A percentile compares a stretch with the other conserved stretches of the same genome.
phyloP scores from a whole-genome alignment of 2,329 filamentous ascomycete genomes.

The Fusarium mangiferae region DNA sequence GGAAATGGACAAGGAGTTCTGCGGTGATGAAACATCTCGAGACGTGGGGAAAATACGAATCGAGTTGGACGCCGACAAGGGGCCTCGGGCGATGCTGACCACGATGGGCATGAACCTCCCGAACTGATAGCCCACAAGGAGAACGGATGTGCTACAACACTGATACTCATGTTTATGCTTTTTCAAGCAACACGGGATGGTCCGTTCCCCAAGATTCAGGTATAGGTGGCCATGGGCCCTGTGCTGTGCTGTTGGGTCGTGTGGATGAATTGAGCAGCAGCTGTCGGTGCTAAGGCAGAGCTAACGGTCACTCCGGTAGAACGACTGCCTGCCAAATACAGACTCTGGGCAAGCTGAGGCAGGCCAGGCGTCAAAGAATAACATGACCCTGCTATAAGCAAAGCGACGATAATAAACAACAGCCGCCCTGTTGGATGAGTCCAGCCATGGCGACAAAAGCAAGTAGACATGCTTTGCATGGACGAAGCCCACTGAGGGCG shows the following conservation, averaged over 20 bases:
- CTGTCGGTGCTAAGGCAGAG: neutral
- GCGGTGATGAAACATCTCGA: conserved; percentile 41
- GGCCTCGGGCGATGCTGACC: conserved; percentile 14
- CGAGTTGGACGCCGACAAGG: conserved; percentile 33
- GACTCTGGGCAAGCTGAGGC: neutral
- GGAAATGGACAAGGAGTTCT: conserved; percentile 34
- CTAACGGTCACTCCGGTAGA: conserved; percentile 15
- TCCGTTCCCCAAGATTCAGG: conserved; percentile 41
- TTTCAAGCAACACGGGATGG: conserved; percentile 33
- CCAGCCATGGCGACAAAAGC: conserved; percentile 27
- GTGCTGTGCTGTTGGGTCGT: neutral
- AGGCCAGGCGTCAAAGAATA: conserved; percentile 2
- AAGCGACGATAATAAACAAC: neutral
- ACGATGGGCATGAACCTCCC: conserved; percentile 16
- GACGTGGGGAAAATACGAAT: conserved; percentile 46
- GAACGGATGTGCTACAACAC: conserved; percentile 14
- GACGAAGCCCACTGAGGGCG: conserved; percentile 24
- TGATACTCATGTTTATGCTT: conserved; percentile 9
- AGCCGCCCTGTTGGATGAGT: conserved; percentile 12
- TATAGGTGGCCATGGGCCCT: conserved; percentile 9
- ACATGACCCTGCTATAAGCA: neutral
- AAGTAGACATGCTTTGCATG: conserved; percentile 37
- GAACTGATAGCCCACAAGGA: conserved; percentile 33
- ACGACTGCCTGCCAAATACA: neutral
- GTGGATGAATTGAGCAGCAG: neutral